These are phyloP conservation scores for Claviceps citrina DNA, from an alignment of 2,329 filamentous ascomycete species.

Conservation along the genomic window DNA sequence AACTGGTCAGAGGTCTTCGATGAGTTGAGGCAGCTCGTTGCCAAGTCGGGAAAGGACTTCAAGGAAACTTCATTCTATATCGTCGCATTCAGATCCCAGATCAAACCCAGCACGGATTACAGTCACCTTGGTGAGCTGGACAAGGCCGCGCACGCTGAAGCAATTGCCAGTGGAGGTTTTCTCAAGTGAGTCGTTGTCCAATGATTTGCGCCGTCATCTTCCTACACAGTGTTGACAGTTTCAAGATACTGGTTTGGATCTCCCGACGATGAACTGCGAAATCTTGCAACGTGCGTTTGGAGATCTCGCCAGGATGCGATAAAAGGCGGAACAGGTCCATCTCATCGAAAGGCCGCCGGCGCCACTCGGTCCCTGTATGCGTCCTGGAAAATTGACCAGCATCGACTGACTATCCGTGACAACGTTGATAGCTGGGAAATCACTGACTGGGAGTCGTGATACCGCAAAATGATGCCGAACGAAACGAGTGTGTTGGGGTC, in stretches of 20 bases:
- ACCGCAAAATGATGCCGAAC: neutral
- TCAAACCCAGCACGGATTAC: slow-evolving; percentile 52
- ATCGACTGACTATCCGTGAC: slow-evolving; percentile 53
- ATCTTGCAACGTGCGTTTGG: slow-evolving; percentile 70
- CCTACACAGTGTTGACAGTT: slow-evolving; percentile 8
- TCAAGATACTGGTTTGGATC: slow-evolving; percentile 73
- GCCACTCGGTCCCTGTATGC: slow-evolving; percentile 45
- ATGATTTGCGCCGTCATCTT: neutral
- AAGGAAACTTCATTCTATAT: slow-evolving; percentile 58
- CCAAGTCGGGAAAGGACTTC: slow-evolving; percentile 35
- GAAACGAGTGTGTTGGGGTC: neutral
- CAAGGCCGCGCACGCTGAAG: slow-evolving; percentile 65
- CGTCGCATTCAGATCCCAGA: slow-evolving; percentile 64
- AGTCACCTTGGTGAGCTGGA: slow-evolving; percentile 58
- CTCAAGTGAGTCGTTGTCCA: slow-evolving; percentile 44
- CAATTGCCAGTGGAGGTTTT: slow-evolving; percentile 62
- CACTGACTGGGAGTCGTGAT: slow-evolving; percentile 32
- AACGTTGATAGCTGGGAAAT: slow-evolving; percentile 49
- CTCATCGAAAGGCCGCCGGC: slow-evolving; percentile 50
- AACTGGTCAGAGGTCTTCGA: slow-evolving; percentile 56
- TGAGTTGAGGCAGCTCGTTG: slow-evolving; percentile 37
- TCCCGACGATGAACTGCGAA: slow-evolving; percentile 52
- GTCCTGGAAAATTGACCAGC: slow-evolving; percentile 56
- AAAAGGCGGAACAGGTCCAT: slow-evolving; percentile 42
- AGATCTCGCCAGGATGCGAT: slow-evolving; percentile 42